Conservation (phyloP, 192 early-diverging fungal species). For the Allomyces javanicus region DNA sequence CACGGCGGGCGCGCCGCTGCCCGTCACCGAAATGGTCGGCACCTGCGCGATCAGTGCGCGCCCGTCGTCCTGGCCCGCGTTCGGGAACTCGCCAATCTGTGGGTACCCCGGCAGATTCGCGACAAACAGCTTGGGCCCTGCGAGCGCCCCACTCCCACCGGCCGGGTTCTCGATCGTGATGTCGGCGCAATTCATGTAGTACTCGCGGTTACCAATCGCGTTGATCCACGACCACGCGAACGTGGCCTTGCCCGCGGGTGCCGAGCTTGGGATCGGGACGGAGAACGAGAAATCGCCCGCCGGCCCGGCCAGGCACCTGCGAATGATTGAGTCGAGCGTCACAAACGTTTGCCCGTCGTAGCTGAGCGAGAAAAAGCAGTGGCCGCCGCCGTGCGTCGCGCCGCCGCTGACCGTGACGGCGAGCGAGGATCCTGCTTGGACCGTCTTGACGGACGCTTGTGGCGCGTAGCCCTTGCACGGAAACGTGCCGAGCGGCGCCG, state of each 20-base stretch:
- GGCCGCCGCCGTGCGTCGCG: constrained; percentile 25
- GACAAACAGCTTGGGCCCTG: neutral
- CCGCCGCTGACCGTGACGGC: neutral
- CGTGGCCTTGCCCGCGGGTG: constrained; percentile 17
- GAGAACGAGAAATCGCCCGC: constrained; percentile 7
- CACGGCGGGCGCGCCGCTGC: too few species aligned
- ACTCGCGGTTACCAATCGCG: constrained; percentile 47
- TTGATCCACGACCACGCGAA: constrained; percentile 55
- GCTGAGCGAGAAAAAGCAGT: constrained; percentile 36
- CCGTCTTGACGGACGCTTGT: neutral
- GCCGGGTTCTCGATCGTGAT: constrained; percentile 27
- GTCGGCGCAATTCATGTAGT: constrained; percentile 58
- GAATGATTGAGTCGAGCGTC: constrained; percentile 2
- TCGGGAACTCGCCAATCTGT: too few species aligned
- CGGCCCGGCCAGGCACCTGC: constrained; percentile 5
- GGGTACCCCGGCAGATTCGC: neutral
- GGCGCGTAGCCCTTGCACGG: neutral
- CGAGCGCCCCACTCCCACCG: neutral
- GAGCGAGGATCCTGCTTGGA: neutral
- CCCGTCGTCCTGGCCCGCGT: too few species aligned
- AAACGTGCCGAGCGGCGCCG: neutral
- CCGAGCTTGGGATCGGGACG: constrained; percentile 16
- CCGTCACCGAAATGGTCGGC: too few species aligned
- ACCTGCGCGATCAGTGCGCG: too few species aligned
- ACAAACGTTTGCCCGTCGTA: constrained; percentile 28